Base-by-base conservation (phyloP, 2,329 filamentous ascomycete species). In the Knoxdaviesia capensis region DNA sequence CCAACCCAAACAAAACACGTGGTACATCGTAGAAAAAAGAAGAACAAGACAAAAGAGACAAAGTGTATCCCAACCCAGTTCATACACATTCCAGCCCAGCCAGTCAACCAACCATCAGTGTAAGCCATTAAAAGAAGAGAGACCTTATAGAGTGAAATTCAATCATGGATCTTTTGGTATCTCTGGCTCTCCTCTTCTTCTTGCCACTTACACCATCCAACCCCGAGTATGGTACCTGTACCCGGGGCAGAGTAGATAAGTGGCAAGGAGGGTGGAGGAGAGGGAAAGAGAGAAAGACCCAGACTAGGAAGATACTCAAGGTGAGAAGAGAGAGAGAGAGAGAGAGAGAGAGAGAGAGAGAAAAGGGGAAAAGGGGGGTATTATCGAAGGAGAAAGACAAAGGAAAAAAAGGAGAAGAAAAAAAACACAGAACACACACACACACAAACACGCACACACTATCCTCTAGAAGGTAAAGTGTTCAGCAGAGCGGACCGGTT, bases 301-400 rank as follows among this genome's bases (percentile, higher is more conserved):
- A n/a, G n/a, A n/a, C n/a, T n/a, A n/a, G n/a, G n/a, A n/a, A n/a
- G n/a, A n/a, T n/a, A n/a, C n/a, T n/a, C n/a, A n/a, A n/a, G n/a
- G n/a, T n/a, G n/a, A n/a, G n/a, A 40, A 28, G 20, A 11, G 9
- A 41, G 34, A 36, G 31, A 38, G 9, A 37, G 35, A 42, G 42
- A 34, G 39, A 11, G 43, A 38, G 11, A 41, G 34, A 34, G 20
- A 43, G 28, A 38, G 34, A 36, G 29, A 10, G 36, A 38, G 40
- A 10, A 34, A 37, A 43, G 32, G 32, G 31, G 9, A 4, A 36
- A 36, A 38, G 37, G 11, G 34, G 29, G 20, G 29, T 38, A 42
- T 38, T 42, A 36, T 38, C 40, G 42, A 31, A 31, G 41, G 34
- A 41, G 43, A 42, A 44, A 37, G 11, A 37, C 41, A 44, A 29